Evolutionary conservation across 2,329 filamentous ascomycete genomes (phyloP).

Genomic region (Epicoccum nigrum): DNA sequence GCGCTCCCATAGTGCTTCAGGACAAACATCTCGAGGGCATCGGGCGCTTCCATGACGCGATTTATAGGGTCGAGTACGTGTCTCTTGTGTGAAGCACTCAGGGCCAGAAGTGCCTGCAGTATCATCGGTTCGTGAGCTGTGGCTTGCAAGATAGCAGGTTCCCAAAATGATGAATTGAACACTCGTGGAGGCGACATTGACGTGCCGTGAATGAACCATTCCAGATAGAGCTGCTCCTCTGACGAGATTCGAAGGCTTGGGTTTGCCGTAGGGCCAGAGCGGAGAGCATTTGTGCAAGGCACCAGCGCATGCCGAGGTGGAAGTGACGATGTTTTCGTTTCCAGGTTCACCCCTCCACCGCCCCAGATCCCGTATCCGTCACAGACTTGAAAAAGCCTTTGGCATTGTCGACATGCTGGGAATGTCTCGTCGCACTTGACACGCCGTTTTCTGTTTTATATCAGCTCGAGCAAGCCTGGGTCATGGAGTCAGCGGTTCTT

Average conservation of each 20-base stretch:
- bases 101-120: conserved; percentile 8
- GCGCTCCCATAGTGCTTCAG: conserved; percentile 11
- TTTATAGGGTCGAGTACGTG: conserved; percentile 7
- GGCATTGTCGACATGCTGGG: conserved; percentile 47
- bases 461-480: neutral
- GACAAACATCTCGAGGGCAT: conserved; percentile 6
- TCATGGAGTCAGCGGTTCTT: conserved; percentile 11
- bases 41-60: conserved; percentile 3
- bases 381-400: conserved; percentile 46
- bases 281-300: neutral
- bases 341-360: conserved; percentile 36
- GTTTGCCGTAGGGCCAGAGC: neutral
- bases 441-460: conserved; percentile 26
- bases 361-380: conserved; percentile 55
- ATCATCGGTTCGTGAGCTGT: conserved; percentile 11
- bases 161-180: conserved; percentile 16
- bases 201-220: conserved; percentile 20
- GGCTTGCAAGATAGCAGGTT: conserved; percentile 12
- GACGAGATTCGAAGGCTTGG: conserved; percentile 3
- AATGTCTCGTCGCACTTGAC: conserved; percentile 48
- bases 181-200: conserved; percentile 6
- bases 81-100: conserved; percentile 13
- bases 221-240: conserved; percentile 14
- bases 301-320: neutral
- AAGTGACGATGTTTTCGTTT: neutral